A percentile compares a stretch with the other conserved stretches of the same genome.
phyloP scores from a whole-genome alignment of 768 basidiomycete genomes.

The Mycena epipterygia region DNA sequence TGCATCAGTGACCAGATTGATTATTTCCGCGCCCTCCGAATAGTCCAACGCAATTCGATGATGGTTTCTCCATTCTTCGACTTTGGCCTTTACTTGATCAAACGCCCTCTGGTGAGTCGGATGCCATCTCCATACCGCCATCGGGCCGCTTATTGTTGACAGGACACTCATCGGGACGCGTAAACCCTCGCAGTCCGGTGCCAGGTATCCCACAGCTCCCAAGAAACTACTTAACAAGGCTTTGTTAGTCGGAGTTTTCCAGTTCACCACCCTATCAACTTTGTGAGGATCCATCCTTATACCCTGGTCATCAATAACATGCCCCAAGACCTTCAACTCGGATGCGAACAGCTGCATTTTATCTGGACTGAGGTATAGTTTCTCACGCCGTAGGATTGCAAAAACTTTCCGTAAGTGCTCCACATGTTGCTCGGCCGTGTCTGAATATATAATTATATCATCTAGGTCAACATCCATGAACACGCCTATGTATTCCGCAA shows the following conservation, averaged over 20 bases:
- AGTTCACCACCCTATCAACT: slow-evolving; percentile 51
- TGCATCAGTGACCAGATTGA: slow-evolving; percentile 50
- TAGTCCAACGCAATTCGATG: slow-evolving; percentile 40
- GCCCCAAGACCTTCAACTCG: slow-evolving; percentile 49
- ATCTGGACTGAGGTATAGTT: slow-evolving; percentile 50
- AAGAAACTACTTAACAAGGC: slow-evolving; percentile 52
- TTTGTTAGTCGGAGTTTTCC: slow-evolving; percentile 50
- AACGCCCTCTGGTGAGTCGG: slow-evolving; percentile 51
- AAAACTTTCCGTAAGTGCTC: slow-evolving; percentile 48
- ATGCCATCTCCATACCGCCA: slow-evolving; percentile 43
- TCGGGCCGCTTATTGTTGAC: slow-evolving; percentile 36
- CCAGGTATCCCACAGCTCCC: slow-evolving; percentile 45
- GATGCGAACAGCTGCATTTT: slow-evolving; percentile 51
- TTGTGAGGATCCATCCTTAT: slow-evolving; percentile 61
- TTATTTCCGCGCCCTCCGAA: slow-evolving; percentile 22
- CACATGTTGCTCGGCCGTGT: slow-evolving; percentile 52
- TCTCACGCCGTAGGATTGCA: slow-evolving; percentile 47
- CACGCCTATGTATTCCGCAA: slow-evolving; percentile 48
- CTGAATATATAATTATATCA: slow-evolving; percentile 58
- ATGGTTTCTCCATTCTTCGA: slow-evolving; percentile 35
- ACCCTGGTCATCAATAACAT: slow-evolving; percentile 50
- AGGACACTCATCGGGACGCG: slow-evolving; percentile 56
- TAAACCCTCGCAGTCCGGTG: slow-evolving; percentile 43
- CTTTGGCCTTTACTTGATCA: slow-evolving; percentile 46
- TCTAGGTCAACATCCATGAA: slow-evolving; percentile 50